Evolutionary conservation across 257 asterid species (phyloP), one percentile per base, ranked within the genome.

Genomic region (Solanum microdontum): DNA sequence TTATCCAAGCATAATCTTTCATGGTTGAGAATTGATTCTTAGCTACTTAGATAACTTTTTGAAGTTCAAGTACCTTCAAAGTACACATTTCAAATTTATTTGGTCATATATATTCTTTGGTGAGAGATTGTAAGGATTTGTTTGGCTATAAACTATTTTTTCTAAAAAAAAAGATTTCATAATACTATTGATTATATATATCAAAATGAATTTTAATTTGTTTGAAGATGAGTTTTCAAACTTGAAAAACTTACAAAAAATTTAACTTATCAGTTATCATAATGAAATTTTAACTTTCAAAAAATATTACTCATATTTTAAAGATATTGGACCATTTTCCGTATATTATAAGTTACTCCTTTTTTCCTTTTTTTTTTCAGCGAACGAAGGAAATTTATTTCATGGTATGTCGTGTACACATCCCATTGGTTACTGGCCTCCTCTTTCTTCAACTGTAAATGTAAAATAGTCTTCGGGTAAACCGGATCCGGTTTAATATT

Each of bases 151-250:
- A 58, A 19, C 4, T 1, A 7, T 58, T 58, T 58, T 0, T 21
- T 0, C 0, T 28, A 28, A 28, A 0, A 51, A 51, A 51, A 51
- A 15, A 6, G 0, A 6, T 17, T 51, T 51, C 62, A 51, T 7
- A 4, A 58, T 58, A 58, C n/a, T 58, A 58, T 7, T 58, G 11
- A 58, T 58, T 37, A 37, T 19, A 19, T 19, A 58, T 7, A 58
- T 58, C 9, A 19, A 21, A 58, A 58, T 58, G 26, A 40, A 43
- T 21, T 58, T 58, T 58, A 58, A 21, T 21, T 58, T 21, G 6
- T 58, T 58, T 58, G 12, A 21, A 58, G 26, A 58, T 8, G 68
- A 3, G 24, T 21, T 58, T 62, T 62, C 30, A 62, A 23, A 60
- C n/a, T 58, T 1, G 24, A 21, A 58, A 58, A 58, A 58, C 26